Conservation (phyloP, 306 rosid genomes). For the Prunus padus region DNA sequence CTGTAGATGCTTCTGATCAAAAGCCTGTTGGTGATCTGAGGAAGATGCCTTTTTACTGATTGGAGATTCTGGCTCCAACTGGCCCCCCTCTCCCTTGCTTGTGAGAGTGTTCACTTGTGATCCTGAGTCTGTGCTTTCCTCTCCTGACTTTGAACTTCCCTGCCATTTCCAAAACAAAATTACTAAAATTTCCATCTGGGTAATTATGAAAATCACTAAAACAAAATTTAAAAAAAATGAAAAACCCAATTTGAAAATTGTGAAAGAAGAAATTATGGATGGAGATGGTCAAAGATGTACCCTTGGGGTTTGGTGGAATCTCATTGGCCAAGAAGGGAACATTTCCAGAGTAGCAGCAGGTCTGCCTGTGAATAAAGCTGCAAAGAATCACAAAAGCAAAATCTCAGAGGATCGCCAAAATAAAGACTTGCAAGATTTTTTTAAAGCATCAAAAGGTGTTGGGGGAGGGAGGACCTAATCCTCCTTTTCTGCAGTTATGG, state of each 20-base stretch:
- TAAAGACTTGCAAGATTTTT: slow-evolving; percentile 18
- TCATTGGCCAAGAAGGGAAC: slow-evolving; percentile 99
- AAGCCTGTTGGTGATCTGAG: slow-evolving; percentile 52
- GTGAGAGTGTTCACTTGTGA: slow-evolving; percentile 64
- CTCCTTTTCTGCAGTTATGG: slow-evolving; percentile 67
- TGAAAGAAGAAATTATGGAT: neutral
- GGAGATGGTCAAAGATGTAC: slow-evolving; percentile 53
- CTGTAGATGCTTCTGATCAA: slow-evolving; percentile 45
- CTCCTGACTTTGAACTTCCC: slow-evolving; percentile 86
- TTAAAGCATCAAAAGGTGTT: neutral
- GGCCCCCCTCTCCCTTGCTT: slow-evolving; percentile 51
- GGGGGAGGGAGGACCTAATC: slow-evolving; percentile 49
- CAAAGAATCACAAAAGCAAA: slow-evolving; percentile 48
- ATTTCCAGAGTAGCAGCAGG: slow-evolving; percentile 98
- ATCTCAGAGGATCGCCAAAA: slow-evolving; percentile 42
- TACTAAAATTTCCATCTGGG: neutral
- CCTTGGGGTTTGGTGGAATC: slow-evolving; percentile 69
- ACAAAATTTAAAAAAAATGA: no score
- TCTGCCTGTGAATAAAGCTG: slow-evolving; percentile 77
- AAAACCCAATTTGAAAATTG: slow-evolving; percentile 19
- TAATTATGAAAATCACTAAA: neutral
- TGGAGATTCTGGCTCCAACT: slow-evolving; percentile 76
- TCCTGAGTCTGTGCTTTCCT: slow-evolving; percentile 84
- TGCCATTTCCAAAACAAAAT: slow-evolving; percentile 18
- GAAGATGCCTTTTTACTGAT: slow-evolving; percentile 61